A percentile compares a stretch with the other conserved stretches of the same genome.
These are phyloP conservation scores for Gynostemma pentaphyllum DNA, from an alignment of 306 rosid genomes.

Conservation along the genomic window DNA sequence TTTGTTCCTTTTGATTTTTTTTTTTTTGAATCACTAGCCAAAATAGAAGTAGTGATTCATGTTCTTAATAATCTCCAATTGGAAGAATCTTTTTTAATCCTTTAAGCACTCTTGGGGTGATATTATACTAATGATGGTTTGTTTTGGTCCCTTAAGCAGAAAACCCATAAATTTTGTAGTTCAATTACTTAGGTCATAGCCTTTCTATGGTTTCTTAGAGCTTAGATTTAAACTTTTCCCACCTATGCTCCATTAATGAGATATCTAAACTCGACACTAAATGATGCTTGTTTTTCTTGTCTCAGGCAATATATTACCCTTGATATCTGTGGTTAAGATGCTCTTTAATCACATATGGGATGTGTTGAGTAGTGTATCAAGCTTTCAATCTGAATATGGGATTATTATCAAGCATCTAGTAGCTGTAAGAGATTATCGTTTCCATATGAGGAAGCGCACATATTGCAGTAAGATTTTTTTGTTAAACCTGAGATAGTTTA, in stretches of 20 bases:
- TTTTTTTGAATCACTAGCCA: too few species aligned
- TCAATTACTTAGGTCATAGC: neutral
- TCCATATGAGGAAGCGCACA: slow-evolving; percentile 64
- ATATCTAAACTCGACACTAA: neutral
- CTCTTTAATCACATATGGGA: slow-evolving; percentile 75
- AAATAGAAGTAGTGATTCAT: too few species aligned
- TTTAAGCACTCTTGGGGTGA: too few species aligned
- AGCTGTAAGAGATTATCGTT: slow-evolving; percentile 62
- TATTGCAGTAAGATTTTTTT: slow-evolving; percentile 65
- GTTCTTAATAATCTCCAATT: neutral
- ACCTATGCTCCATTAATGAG: neutral
- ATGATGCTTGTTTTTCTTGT: slow-evolving; percentile 11
- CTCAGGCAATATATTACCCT: slow-evolving; percentile 45
- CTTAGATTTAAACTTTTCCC: too few species aligned
- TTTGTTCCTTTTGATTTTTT: too few species aligned
- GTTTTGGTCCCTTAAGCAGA: too few species aligned
- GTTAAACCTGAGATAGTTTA: slow-evolving; percentile 2
- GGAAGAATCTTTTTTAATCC: neutral
- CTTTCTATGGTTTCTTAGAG: neutral
- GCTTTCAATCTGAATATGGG: slow-evolving; percentile 82
- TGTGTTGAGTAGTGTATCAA: slow-evolving; percentile 58
- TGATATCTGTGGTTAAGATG: slow-evolving; percentile 50
- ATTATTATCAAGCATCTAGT: slow-evolving; percentile 61
- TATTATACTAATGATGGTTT: neutral
- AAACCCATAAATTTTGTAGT: too few species aligned